Evolutionary conservation across 805 yeast genomes (phyloP), one percentile per base, ranked within the genome.

Genomic region (Lipomyces kockii): DNA sequence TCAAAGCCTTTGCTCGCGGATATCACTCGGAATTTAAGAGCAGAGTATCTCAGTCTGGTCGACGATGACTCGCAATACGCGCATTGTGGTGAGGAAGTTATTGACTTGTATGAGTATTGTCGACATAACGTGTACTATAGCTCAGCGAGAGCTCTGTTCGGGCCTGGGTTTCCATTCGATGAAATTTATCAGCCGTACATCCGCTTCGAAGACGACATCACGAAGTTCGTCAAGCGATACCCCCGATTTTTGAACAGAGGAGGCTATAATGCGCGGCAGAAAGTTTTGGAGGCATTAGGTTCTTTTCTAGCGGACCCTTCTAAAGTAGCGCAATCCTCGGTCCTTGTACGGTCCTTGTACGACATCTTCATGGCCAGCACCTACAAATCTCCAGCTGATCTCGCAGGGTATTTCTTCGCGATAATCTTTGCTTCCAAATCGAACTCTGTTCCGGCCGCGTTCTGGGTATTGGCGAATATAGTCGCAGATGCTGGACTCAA

Each of bases 371-470:
- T 39, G 32, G 53, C 27, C 9, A 2, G 35, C 4, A 43, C 39
- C 4, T 55, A 57, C 46, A 53, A 52, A n/a, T 14, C 53, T n/a
- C 35, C 63, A 3, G 65, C 35, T 1, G 72, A 69, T 39, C 25
- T 49, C 14, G 66, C 66, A 8, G 66, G 67, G 1, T 67, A 64
- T 35, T 56, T 64, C 17, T 65, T 69, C 29, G 58, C 69, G 34
- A 64, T 69, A 14, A 43, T 67, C 11, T 66, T 69, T 49, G 72
- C 71, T 11, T 64, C 61, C 25, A 49, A 62, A 29, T 66, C 69
- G 17, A 66, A 66, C 49, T 62, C 69, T 14, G 65, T 66, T 14
- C 69, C 69, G 12, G 65, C 58, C 27, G 69, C 69, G 37, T 66
- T 58, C 43, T 66, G 69, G 69, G 9, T 66, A 2, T 35, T 66